These are phyloP conservation scores for Triadica sebifera DNA, from an alignment of 345 rosid genomes.

Conservation along the genomic window DNA sequence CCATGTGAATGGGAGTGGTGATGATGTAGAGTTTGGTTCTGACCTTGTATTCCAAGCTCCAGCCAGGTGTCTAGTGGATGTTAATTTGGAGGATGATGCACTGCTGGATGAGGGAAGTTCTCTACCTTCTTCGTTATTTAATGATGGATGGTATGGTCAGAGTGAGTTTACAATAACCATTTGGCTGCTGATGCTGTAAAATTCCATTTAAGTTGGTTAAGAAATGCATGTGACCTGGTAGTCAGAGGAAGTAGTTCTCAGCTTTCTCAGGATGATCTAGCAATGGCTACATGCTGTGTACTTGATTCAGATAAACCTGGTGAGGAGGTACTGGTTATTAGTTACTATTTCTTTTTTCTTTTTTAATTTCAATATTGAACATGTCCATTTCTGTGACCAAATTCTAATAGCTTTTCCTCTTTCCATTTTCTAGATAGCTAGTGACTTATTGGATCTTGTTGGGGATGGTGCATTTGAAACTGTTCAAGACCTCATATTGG, in stretches of 20 bases:
- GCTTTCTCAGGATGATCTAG: slow-evolving; percentile 84
- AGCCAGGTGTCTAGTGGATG: slow-evolving; percentile 70
- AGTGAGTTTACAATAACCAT: slow-evolving; percentile 29
- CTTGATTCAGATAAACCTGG: slow-evolving; percentile 87
- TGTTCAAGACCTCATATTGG: slow-evolving; percentile 80
- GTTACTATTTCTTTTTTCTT: slow-evolving; percentile 14
- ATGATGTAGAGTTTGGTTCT: slow-evolving; percentile 68
- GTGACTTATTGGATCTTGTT: slow-evolving; percentile 85
- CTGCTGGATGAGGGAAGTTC: slow-evolving; percentile 42
- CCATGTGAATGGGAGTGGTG: slow-evolving; percentile 36
- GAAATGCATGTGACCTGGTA: slow-evolving; percentile 70
- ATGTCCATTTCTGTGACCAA: slow-evolving; percentile 7
- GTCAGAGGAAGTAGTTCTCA: slow-evolving; percentile 66
- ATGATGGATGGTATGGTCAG: slow-evolving; percentile 50
- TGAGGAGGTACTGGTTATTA: slow-evolving; percentile 69
- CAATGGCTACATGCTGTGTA: slow-evolving; percentile 87
- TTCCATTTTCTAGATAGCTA: slow-evolving; percentile 60
- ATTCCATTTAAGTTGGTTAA: slow-evolving; percentile 77
- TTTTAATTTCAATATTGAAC: slow-evolving; percentile 17
- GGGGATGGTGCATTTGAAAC: slow-evolving; percentile 92
- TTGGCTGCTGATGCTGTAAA: slow-evolving; percentile 34
- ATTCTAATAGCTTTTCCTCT: slow-evolving; percentile 4
- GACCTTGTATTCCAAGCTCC: slow-evolving; percentile 75
- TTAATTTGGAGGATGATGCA: slow-evolving; percentile 49
- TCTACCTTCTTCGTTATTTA: slow-evolving; percentile 36